Evolutionary conservation across 768 basidiomycete species (phyloP).

Genomic region (Tylopilus vinaceipallidus): DNA sequence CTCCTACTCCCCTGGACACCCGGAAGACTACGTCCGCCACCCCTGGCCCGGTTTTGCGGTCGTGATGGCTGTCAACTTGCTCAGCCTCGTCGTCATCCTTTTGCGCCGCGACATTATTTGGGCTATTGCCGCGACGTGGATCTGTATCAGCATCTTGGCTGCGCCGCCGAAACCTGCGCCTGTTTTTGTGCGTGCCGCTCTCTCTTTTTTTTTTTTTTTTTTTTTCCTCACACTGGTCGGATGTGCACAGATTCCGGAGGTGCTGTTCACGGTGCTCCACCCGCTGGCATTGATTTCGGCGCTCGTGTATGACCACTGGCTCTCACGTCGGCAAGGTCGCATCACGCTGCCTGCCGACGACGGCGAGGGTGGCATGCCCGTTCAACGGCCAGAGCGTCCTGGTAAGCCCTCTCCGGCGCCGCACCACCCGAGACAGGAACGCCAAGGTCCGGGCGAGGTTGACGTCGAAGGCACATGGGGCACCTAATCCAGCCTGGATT

Average conservation of each 20-base stretch:
- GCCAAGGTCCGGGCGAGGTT: constrained; percentile 37
- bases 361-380: not conserved
- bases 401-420: constrained; percentile 2
- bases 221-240: not conserved
- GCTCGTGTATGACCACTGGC: constrained; percentile 35
- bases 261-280: constrained; percentile 64
- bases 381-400: constrained; percentile 1
- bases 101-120: constrained; percentile 69
- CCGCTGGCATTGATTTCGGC: constrained; percentile 56
- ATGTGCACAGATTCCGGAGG: constrained; percentile 48
- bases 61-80: constrained; percentile 59
- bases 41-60: constrained; percentile 75
- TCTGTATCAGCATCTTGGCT: constrained; percentile 63
- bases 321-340: constrained; percentile 27
- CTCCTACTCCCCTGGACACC: constrained; percentile 47
- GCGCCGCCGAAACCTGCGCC: constrained; percentile 59
- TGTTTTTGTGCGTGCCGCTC: constrained; percentile 52
- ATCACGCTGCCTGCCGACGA: constrained; percentile 47
- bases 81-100: constrained; percentile 53
- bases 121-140: constrained; percentile 74
- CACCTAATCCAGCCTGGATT: constrained; percentile 6
- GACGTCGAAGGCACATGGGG: constrained; percentile 42
- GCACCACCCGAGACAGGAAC: constrained; percentile 3
- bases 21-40: constrained; percentile 54
- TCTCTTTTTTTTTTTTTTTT: not conserved